Conservation (phyloP, 768 basidiomycete genomes). For the Auricularia cornea region DNA sequence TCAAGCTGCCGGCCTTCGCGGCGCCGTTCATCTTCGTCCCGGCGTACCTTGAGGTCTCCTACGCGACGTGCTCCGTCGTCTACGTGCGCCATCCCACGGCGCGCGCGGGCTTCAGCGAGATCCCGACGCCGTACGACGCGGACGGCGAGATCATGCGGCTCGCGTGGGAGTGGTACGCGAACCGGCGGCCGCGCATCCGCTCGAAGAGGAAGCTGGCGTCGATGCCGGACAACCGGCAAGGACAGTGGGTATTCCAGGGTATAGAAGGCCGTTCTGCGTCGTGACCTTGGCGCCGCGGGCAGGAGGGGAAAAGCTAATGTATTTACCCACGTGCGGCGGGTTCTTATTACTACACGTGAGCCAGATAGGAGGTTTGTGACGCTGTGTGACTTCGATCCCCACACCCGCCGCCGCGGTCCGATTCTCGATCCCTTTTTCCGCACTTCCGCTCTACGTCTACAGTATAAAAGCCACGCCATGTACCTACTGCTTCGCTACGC, state of each 20-base stretch:
- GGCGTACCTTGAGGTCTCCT: constrained; percentile 79
- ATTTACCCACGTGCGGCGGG: too few species aligned
- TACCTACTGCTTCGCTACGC: too few species aligned
- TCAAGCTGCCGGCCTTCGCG: constrained; percentile 79
- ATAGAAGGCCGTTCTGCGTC: not conserved
- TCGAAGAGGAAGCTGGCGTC: constrained; percentile 53
- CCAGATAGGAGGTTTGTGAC: too few species aligned
- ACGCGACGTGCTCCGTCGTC: constrained; percentile 79
- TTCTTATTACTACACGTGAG: too few species aligned
- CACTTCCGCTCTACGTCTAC: too few species aligned
- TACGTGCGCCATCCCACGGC: constrained; percentile 96
- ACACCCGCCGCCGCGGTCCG: too few species aligned
- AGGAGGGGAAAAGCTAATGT: too few species aligned
- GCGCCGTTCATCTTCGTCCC: constrained; percentile 92
- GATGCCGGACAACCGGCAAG: constrained; percentile 57
- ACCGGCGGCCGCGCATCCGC: constrained; percentile 57
- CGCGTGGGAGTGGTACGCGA: constrained; percentile 94
- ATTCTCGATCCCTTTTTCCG: too few species aligned
- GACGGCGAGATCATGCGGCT: constrained; percentile 88
- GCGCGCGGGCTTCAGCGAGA: constrained; percentile 90
- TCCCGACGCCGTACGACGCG: constrained; percentile 92
- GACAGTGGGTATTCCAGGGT: constrained; percentile 3
- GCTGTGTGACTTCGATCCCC: too few species aligned
- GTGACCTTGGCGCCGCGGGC: too few species aligned
- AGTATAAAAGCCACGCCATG: too few species aligned